phyloP scores from a whole-genome alignment of 2,329 filamentous ascomycete genomes.

The Penicillium sp. region DNA sequence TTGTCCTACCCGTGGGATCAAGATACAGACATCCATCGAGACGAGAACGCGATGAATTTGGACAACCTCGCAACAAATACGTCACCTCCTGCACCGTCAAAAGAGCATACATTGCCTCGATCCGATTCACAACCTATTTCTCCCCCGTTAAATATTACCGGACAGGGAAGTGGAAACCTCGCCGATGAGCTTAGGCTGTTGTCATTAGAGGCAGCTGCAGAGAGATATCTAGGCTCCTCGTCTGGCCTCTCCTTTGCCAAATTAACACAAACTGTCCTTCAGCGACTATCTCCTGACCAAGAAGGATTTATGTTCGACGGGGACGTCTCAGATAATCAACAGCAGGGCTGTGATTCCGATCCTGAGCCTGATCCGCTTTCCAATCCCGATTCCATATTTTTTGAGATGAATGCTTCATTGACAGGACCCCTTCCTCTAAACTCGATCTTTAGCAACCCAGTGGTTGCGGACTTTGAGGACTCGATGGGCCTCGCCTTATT shows the following conservation, averaged over 20 bases:
- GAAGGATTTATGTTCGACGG: neutral
- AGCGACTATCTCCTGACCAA: neutral
- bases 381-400: neutral
- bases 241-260: neutral
- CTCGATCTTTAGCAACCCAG: neutral
- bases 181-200: neutral
- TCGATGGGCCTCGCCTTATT: neutral
- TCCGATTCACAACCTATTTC: neutral
- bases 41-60: neutral
- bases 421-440: neutral
- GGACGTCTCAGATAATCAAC: neutral
- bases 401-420: neutral
- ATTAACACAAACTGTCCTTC: neutral
- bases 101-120: neutral
- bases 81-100: neutral
- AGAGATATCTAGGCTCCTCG: neutral
- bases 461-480: neutral
- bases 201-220: neutral
- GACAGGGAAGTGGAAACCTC: neutral
- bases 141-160: neutral
- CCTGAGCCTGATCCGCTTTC: neutral
- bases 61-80: neutral
- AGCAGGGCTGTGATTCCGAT: neutral
- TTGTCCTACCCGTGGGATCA: neutral
- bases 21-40: neutral